Evolutionary conservation across 768 basidiomycete species (phyloP), one percentile per base, ranked within the genome.

Genomic region (Hygrocybe punicea): DNA sequence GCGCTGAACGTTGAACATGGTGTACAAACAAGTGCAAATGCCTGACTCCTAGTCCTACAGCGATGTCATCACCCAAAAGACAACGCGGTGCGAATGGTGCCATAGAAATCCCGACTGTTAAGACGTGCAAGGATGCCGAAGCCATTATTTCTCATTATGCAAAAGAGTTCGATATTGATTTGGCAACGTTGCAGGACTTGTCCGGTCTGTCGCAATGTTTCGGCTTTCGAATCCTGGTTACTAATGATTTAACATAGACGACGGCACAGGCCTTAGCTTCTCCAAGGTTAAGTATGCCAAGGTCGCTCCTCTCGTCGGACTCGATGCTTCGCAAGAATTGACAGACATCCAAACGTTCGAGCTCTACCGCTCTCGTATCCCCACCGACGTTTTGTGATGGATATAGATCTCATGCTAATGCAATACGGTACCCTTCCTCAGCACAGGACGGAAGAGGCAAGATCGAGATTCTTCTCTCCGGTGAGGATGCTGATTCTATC

Each of bases 361-460:
- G 47, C 47, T 67, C 55, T 53, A 62, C 48, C 64, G 61, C 37
- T 62, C 66, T 62, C 61, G 66, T 34, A 64, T 67, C 62, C 64
- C 64, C 52, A 65, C 62, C 19, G 17, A 49, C 39, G 5, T 67
- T 55, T 67, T 44, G 60, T 67, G n/a, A 36, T 42, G 19, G 63
- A 65, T 61, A 58, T 67, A 48, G 62, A 63, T 59, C 24, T 58
- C 48, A 58, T 58, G 49, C 57, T 64, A 48, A 60, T 63, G 50
- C 66, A 65, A 24, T 64, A 67, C 44, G 63, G 62, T 33, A 40
- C 62, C 33, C 59, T 51, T 48, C 53, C 23, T 58, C 57, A 57
- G 24, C 66, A 63, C 49, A 13, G 57, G 55, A 67, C 58, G 11
- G 64, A 62, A 55, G 61, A 61, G 49, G 61, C 61, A 33, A 64